Percentiles rank a stretch among this genome's conserved stretches.
Evolutionary conservation across 306 rosid genomes (phyloP).

Genomic region (Quercus gilva): DNA sequence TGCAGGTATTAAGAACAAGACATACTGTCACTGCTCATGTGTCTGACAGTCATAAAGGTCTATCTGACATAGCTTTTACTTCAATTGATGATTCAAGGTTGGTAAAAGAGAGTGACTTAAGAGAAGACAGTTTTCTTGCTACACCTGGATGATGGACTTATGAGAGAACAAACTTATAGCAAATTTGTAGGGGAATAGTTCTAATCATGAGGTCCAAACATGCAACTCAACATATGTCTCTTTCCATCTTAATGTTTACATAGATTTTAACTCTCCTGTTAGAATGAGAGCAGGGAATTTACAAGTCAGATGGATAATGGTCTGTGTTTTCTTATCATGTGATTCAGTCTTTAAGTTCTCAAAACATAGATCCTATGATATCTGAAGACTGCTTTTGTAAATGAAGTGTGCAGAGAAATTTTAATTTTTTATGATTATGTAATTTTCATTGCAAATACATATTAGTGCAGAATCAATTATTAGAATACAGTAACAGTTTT

Average conservation of each 20-base stretch:
- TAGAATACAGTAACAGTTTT: neutral
- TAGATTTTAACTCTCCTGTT: too few relatives aligned
- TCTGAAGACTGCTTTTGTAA: neutral
- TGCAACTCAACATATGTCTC: neutral
- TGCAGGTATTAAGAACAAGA: constrained; percentile 65
- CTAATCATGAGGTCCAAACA: too few relatives aligned
- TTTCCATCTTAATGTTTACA: neutral
- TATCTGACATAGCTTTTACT: constrained; percentile 69
- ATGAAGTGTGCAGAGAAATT: neutral
- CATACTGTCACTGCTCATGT: constrained; percentile 37
- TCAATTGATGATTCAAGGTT: constrained; percentile 62
- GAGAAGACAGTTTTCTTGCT: constrained; percentile 4
- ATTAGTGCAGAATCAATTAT: neutral
- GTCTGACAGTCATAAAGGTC: constrained; percentile 51
- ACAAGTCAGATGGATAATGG: too few relatives aligned
- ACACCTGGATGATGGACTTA: neutral
- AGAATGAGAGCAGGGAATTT: too few relatives aligned
- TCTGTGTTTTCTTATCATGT: neutral
- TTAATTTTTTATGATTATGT: neutral
- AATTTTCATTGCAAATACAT: neutral
- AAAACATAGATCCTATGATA: neutral
- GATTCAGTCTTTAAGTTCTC: neutral
- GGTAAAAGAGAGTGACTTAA: constrained; percentile 17
- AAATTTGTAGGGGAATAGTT: neutral
- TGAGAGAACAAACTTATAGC: neutral